Conservation (phyloP, 345 rosid species). For the Salix purpurea region DNA sequence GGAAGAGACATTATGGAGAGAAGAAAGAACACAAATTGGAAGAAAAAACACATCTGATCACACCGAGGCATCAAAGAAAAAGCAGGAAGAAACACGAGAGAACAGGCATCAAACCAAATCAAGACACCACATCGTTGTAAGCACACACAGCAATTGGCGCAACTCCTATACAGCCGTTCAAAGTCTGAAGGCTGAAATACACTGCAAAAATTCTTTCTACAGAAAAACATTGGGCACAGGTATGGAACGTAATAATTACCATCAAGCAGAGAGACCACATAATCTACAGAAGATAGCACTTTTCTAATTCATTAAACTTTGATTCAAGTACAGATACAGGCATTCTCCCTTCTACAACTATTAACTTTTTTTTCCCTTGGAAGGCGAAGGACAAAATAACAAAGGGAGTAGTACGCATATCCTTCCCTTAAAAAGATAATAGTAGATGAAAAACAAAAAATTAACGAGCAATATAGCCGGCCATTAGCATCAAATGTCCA, state of each 20-base stretch:
- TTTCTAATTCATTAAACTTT: slow-evolving; percentile 34
- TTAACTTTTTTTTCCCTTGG: not conserved
- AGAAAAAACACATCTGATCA: too few species aligned
- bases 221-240: not conserved
- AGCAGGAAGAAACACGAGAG: not conserved
- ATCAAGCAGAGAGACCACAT: too few species aligned
- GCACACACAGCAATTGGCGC: not conserved
- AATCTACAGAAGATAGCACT: slow-evolving; percentile 36
- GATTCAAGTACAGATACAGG: not conserved
- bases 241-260: too few species aligned
- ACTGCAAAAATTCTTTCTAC: too few species aligned
- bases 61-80: too few species aligned
- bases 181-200: too few species aligned
- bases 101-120: not conserved
- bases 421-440: slow-evolving; percentile 16
- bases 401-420: slow-evolving; percentile 22
- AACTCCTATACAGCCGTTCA: not conserved
- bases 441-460: slow-evolving; percentile 23
- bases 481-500: slow-evolving; percentile 31
- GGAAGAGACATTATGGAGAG: too few species aligned
- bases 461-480: slow-evolving; percentile 27
- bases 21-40: too few species aligned
- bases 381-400: not conserved
- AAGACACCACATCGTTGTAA: not conserved
- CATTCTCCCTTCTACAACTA: not conserved